Percentiles rank a stretch among this genome's conserved stretches.
These are phyloP conservation scores for Globisporangium spinosum DNA, from an alignment of 352 stramenopile genomes.

Conservation along the genomic window DNA sequence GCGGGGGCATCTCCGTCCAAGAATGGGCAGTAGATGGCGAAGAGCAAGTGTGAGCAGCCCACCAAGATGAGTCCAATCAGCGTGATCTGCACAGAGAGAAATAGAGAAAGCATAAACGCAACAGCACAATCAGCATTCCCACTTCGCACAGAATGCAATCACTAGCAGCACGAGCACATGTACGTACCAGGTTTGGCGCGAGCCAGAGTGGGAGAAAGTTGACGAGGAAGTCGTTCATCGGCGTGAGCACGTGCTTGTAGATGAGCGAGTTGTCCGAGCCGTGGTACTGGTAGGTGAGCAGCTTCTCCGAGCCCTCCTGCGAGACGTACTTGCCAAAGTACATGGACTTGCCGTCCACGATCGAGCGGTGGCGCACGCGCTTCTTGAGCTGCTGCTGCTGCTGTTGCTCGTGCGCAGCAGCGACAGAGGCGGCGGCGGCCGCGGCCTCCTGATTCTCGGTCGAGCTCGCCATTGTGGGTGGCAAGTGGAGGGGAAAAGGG, in stretches of 20 bases:
- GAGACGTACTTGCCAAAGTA: conserved; percentile 89
- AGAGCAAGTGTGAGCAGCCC: conserved; percentile 53
- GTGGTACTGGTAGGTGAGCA: conserved; percentile 86
- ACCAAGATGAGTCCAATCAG: conserved; percentile 68
- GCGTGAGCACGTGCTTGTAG: conserved; percentile 84
- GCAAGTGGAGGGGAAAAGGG: not conserved
- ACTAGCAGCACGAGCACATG: not conserved
- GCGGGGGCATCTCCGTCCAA: conserved; percentile 62
- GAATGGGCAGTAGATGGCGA: conserved; percentile 68
- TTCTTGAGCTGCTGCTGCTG: conserved; percentile 42
- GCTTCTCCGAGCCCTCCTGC: conserved; percentile 80
- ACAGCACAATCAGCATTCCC: not conserved
- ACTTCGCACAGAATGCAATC: not conserved
- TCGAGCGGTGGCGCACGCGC: conserved; percentile 70
- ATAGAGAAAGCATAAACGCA: not conserved
- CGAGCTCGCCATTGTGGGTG: conserved; percentile 12
- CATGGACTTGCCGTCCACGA: conserved; percentile 70
- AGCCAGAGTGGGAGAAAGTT: conserved; percentile 76
- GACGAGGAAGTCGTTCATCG: conserved; percentile 84
- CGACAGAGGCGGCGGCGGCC: conserved; percentile 8
- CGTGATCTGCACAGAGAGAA: conserved; percentile 47
- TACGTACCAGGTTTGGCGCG: conserved; percentile 66
- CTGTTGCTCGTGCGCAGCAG: conserved; percentile 24
- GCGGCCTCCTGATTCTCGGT: conserved; percentile 6
- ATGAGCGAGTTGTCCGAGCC: conserved; percentile 83